These are phyloP conservation scores for Heterobasidion parviporum DNA, from an alignment of 1,284 basidiomycete species.

Conservation along the genomic window DNA sequence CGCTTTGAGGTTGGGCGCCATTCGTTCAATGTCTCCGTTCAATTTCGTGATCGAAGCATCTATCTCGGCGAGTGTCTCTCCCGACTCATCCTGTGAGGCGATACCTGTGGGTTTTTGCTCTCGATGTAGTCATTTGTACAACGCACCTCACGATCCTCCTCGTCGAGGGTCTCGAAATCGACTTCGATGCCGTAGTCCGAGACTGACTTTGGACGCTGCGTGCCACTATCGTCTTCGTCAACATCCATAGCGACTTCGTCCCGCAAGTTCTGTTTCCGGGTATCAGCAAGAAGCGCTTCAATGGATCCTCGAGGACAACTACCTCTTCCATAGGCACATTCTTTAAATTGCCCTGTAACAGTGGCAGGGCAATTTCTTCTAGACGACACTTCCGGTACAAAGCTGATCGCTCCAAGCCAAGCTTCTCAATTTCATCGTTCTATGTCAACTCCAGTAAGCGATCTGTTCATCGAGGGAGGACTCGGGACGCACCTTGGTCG, in stretches of 20 bases:
- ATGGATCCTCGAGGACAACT: slow-evolving; percentile 9
- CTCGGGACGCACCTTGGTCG: slow-evolving; percentile 46
- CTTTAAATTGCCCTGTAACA: slow-evolving; percentile 70
- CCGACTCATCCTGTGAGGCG: slow-evolving; percentile 47
- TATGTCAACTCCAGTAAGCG: slow-evolving; percentile 22
- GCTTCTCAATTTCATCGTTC: slow-evolving; percentile 93
- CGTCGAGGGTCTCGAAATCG: slow-evolving; percentile 75
- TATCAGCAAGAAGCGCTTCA: slow-evolving; percentile 1
- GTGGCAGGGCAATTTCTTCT: slow-evolving; percentile 85
- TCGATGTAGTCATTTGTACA: too few relatives aligned
- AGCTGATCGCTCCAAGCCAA: slow-evolving; percentile 78
- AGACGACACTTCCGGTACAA: slow-evolving; percentile 90
- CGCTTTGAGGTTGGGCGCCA: slow-evolving; percentile 96
- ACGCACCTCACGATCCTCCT: slow-evolving; percentile 69
- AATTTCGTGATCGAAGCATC: slow-evolving; percentile 74
- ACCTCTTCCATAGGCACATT: slow-evolving; percentile 95
- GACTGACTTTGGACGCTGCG: slow-evolving; percentile 64
- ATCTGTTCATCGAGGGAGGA: neutral
- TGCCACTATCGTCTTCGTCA: slow-evolving; percentile 63
- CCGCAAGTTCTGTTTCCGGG: slow-evolving; percentile 52
- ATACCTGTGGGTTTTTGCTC: too few relatives aligned
- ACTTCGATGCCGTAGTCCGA: slow-evolving; percentile 88
- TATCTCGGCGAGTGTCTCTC: slow-evolving; percentile 65
- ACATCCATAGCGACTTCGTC: slow-evolving; percentile 88
- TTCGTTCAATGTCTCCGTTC: slow-evolving; percentile 80